Evolutionary conservation across 306 rosid species (phyloP), one percentile per base, ranked within the genome.

Genomic region (Rubus idaeus): DNA sequence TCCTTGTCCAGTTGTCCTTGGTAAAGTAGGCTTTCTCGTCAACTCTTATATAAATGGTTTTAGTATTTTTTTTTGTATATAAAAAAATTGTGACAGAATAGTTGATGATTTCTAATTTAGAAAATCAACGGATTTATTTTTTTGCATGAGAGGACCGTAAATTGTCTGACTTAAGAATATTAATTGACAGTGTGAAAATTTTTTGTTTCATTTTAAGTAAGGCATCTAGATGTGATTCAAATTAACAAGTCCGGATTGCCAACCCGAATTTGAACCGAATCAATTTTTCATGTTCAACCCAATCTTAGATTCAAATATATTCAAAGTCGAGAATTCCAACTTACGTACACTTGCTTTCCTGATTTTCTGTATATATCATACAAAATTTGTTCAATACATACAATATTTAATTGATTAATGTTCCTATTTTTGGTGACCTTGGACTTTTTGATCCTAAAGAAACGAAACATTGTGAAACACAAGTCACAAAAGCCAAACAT

Each of bases 401-500:
- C 40, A 23, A 23, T 23, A 21, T 23, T 58, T 58, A 40, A 58
- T 17, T 58, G 65, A 58, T 17, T 4, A 4, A 10, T 6, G 10
- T 6, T 45, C 49, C 10, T 45, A 1, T 6, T 11, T 62, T 13
- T 26, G 5, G 42, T 20, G 30, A 8, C 21, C 10, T 55, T 18
- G 0, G 70, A 65, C 52, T 26, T 30, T 74, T 44, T 68, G 55
- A 12, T 35, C 44, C 75, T 17, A 70, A 51, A 51, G 44, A 5
- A 35, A 51, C 58, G 60, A 74, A 74, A 71, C 47, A 61, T 62
- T 50, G 77, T 69, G 77, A 73, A 77, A 73, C 87, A 73, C 78
- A 75, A 61, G 75, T 74, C 18, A 40, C 30, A 7, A 5, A 5
- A 35, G 42, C 8, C 58, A 8, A 37, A 30, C 30, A 52, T 35